Evolutionary conservation across 495 filamentous ascomycete genomes (phyloP), one percentile per base, ranked within the genome.

Genomic region (Aspergillus carlsbadensis): DNA sequence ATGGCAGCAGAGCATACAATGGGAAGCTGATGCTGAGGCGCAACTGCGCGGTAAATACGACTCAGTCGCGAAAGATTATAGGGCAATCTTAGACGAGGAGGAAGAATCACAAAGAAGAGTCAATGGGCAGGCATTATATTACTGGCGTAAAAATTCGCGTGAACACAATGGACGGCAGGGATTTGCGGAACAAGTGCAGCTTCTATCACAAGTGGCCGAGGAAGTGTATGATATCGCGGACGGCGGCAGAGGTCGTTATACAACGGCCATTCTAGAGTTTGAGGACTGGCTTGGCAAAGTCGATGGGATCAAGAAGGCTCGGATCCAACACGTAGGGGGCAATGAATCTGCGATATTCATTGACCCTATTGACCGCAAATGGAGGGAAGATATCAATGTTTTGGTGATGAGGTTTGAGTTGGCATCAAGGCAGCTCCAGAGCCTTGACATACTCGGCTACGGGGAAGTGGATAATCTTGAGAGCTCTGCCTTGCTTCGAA

Each of bases 281-380:
- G 74, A 79, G 31, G 34, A 64, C n/a, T 82, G 79, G 79, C 69
- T 79, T 35, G 50, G 66, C 13, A 57, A 63, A 34, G 68, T 67
- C 36, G 61, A 74, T n/a, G 14, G 62, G 6, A 67, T 79, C 17
- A 63, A 63, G 42, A 49, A 67, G 15, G 51, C 52, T n/a, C 67
- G 45, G 22, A 47, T 31, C 24, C 18, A 56, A 4, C 42, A 51
- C n/a, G 57, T 33, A 14, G 46, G 39, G 14, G 26, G 31, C 1
- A 14, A 42, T 3, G 62, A 65, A 34, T 52, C 51, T n/a, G 62
- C 17, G 10, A 57, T 59, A 5, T 76, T 78, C 41, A 69, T 80
- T 47, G 73, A 82, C 29, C 68, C 71, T 0, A 61, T 81, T 10
- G 68, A 69, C n/a, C 61, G 60, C 34, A 43, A 58, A 13, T 82